Conservation (phyloP, 495 filamentous ascomycete genomes). For the Daldinia bambusicola region DNA sequence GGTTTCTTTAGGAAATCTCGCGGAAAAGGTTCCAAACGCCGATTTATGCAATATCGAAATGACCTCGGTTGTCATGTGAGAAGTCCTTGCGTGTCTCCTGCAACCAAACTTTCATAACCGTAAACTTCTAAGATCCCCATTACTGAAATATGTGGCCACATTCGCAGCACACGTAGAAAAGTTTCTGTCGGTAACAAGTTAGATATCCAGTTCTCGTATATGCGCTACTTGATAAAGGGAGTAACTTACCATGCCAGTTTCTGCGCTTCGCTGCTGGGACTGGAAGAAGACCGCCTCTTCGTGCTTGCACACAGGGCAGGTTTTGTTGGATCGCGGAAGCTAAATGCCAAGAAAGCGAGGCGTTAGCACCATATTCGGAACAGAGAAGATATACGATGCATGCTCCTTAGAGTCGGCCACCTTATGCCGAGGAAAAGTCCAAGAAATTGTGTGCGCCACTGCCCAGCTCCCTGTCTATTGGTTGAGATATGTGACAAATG, state of each 20-base stretch:
- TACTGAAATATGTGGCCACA: constrained; percentile 87
- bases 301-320: constrained; percentile 84
- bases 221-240: background rate
- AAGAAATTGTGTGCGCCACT: constrained; percentile 1
- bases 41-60: constrained; percentile 34
- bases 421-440: constrained; percentile 19
- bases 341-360: constrained; percentile 57
- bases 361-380: constrained; percentile 60
- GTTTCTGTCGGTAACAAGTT: constrained; percentile 70
- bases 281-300: constrained; percentile 96
- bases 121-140: constrained; percentile 21
- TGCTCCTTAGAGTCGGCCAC: constrained; percentile 30
- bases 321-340: constrained; percentile 85
- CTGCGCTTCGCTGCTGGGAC: constrained; percentile 93
- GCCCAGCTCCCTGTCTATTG: constrained; percentile 26
- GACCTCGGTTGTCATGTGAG: constrained; percentile 31
- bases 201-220: constrained; percentile 33
- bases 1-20: constrained; percentile 1
- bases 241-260: constrained; percentile 93
- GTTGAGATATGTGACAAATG: background rate
- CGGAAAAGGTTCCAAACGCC: constrained; percentile 40
- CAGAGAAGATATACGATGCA: constrained; percentile 28
- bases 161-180: constrained; percentile 94
- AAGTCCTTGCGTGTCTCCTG: constrained; percentile 35
- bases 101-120: constrained; percentile 23